Conservation (phyloP, 169 alveolate species). For the Plasmodium sp. region DNA sequence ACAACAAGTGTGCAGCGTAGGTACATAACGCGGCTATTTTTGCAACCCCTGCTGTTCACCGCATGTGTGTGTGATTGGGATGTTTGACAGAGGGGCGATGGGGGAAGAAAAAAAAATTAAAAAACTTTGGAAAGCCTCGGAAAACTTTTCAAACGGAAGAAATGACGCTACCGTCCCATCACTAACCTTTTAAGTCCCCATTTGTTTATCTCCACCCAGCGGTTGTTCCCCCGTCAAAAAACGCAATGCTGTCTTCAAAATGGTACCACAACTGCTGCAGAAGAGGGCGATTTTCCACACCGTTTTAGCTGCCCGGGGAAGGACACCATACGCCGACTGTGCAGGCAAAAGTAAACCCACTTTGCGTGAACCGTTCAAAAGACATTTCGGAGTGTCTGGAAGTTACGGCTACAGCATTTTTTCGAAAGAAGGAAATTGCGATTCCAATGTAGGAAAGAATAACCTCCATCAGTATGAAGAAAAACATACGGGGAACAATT, state of each 20-base stretch:
- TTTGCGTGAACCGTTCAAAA: slow-evolving; percentile 9
- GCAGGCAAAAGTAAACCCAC: neutral
- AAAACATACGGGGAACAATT: slow-evolving; percentile 27
- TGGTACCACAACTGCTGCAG: slow-evolving; percentile 5
- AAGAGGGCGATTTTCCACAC: slow-evolving; percentile 6
- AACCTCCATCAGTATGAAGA: slow-evolving; percentile 71
- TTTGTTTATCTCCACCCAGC: neutral
- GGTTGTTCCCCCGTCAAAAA: neutral
- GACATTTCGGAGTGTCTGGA: slow-evolving; percentile 70
- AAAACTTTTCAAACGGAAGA: neutral
- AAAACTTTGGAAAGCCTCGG: neutral
- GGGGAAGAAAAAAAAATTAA: neutral
- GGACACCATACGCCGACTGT: neutral
- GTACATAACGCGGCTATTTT: neutral
- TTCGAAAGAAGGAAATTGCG: slow-evolving; percentile 61
- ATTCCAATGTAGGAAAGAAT: slow-evolving; percentile 72
- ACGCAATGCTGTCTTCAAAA: slow-evolving; percentile 25
- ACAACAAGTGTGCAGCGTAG: neutral
- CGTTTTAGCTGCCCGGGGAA: neutral
- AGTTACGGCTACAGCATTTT: slow-evolving; percentile 73
- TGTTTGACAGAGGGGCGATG: neutral
- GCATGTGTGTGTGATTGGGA: neutral
- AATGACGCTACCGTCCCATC: neutral
- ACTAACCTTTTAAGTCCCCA: neutral
- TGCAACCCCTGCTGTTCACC: neutral